These are phyloP conservation scores for Ettlia oleoabundans DNA, from an alignment of 139 green algal species.

Conservation along the genomic window DNA sequence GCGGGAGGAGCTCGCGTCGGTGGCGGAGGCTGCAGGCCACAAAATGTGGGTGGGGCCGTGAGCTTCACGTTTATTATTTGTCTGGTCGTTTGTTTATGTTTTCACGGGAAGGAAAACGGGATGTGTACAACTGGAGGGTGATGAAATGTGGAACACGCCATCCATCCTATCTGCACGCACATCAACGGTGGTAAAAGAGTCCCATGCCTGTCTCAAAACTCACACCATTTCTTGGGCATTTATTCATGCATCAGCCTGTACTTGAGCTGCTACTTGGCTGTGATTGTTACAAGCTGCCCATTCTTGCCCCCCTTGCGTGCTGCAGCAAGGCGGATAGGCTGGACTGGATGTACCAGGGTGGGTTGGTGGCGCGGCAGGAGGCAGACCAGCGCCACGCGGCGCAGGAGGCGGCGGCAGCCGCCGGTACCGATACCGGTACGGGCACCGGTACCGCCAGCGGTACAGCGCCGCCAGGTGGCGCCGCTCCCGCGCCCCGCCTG, in stretches of 20 bases:
- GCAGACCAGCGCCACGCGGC: conserved; percentile 77
- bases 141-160: too few species aligned
- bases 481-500: conserved; percentile 49
- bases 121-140: too few species aligned
- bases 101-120: too few species aligned
- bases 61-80: too few species aligned
- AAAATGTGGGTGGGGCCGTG: conserved; percentile 52
- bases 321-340: conserved; percentile 75
- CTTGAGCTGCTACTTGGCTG: not conserved
- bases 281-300: too few species aligned
- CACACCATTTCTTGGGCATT: too few species aligned
- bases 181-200: too few species aligned
- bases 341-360: conserved; percentile 97
- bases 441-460: not conserved
- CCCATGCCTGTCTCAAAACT: too few species aligned
- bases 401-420: conserved; percentile 53
- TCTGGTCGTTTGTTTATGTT: too few species aligned
- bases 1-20: conserved; percentile 71
- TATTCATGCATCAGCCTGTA: not conserved
- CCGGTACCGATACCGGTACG: not conserved
- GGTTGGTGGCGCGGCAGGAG: conserved; percentile 79
- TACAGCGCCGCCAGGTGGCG: not conserved
- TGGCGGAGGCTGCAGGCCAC: conserved; percentile 69
- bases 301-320: not conserved
- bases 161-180: too few species aligned